A percentile compares a stretch with the other conserved stretches of the same genome.
Conservation (phyloP, 2,329 filamentous ascomycete genomes). For the Aspergillus texensis region DNA sequence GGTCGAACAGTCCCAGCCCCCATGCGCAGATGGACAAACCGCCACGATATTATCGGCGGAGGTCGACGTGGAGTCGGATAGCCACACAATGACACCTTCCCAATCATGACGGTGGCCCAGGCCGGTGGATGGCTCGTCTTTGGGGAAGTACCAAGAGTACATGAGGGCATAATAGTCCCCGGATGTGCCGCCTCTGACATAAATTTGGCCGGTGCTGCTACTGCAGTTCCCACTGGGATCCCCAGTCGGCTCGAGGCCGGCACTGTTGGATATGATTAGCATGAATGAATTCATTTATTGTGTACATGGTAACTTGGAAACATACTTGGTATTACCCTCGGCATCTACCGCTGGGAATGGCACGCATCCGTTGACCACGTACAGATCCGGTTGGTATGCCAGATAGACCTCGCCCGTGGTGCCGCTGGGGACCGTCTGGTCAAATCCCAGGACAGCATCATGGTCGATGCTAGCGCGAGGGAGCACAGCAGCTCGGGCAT, state of each 20-base stretch:
- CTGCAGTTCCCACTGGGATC: conserved; percentile 43
- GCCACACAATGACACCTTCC: conserved; percentile 58
- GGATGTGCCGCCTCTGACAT: conserved; percentile 48
- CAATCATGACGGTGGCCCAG: conserved; percentile 60
- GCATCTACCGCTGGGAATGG: conserved; percentile 65
- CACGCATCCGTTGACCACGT: conserved; percentile 63
- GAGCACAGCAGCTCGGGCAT: not conserved
- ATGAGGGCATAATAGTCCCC: conserved; percentile 52
- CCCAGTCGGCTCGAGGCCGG: conserved; percentile 48
- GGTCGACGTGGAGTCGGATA: conserved; percentile 41
- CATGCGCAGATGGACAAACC: conserved; percentile 57
- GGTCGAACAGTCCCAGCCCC: conserved; percentile 50
- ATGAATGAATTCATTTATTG: not conserved
- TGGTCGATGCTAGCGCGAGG: conserved; percentile 48
- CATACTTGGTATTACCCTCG: conserved; percentile 59
- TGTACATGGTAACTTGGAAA: too few species aligned
- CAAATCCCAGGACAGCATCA: conserved; percentile 56
- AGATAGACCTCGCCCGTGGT: conserved; percentile 53
- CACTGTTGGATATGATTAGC: conserved; percentile 32
- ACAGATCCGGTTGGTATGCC: conserved; percentile 59
- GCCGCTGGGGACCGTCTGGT: conserved; percentile 54
- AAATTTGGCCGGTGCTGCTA: conserved; percentile 54
- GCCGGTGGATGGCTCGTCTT: conserved; percentile 49
- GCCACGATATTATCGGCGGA: conserved; percentile 48
- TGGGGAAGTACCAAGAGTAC: conserved; percentile 58